Conservation (phyloP, 2,329 filamentous ascomycete genomes). For the Fusarium fujikuroi region DNA sequence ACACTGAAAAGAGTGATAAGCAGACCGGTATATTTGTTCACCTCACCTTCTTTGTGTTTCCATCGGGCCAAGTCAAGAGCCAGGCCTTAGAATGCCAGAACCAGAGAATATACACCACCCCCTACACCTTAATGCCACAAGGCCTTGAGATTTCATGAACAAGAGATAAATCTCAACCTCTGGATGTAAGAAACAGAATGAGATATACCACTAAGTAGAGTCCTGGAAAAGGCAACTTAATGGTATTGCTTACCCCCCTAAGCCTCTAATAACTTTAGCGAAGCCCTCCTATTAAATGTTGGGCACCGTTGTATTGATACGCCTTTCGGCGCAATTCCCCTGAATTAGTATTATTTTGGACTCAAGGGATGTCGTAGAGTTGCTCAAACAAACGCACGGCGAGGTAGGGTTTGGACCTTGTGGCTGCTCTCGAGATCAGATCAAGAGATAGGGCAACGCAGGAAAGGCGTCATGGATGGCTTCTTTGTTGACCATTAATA, state of each 20-base stretch:
- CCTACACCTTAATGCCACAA: background rate
- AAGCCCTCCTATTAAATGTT: background rate
- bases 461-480: no score
- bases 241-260: background rate
- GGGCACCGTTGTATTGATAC: background rate
- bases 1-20: background rate
- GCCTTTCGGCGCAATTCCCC: background rate
- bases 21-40: background rate
- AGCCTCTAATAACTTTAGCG: background rate
- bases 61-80: background rate
- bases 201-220: background rate
- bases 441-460: background rate
- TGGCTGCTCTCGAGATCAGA: background rate
- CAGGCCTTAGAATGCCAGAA: background rate
- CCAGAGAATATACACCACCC: background rate
- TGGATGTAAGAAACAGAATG: background rate
- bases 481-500: background rate
- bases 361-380: background rate
- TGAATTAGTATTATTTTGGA: background rate
- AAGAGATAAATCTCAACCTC: background rate
- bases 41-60: background rate
- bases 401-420: background rate
- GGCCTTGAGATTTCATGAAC: background rate
- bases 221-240: background rate
- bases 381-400: background rate